A percentile compares a stretch with the other conserved stretches of the same genome.
Evolutionary conservation across 208 protist species (phyloP).

Genomic region (Acanthamoeba castellanii): DNA sequence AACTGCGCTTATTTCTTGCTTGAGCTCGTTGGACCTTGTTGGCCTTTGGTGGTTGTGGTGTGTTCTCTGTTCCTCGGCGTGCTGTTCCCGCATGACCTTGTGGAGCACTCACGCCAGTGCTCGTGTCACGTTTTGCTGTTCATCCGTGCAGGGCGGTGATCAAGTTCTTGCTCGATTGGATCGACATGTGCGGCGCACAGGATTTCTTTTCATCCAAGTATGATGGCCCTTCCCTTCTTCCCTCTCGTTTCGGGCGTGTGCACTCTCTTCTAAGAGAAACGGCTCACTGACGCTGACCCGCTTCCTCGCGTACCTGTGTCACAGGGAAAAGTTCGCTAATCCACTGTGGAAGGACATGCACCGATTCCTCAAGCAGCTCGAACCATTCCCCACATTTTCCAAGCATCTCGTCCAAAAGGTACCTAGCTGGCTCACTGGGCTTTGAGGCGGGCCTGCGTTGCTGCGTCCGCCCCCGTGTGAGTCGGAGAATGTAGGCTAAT

Average conservation of each 20-base stretch:
- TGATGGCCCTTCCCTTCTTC: background rate
- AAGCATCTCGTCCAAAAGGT: conserved; percentile 48
- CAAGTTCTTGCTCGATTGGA: conserved; percentile 57
- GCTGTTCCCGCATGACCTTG: too few species aligned
- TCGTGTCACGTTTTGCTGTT: background rate
- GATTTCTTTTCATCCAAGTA: conserved; percentile 68
- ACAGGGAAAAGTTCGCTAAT: conserved; percentile 59
- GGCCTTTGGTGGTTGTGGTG: too few species aligned
- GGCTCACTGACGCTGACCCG: too few species aligned
- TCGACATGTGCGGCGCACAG: conserved; percentile 22
- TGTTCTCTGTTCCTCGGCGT: too few species aligned
- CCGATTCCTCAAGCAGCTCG: conserved; percentile 33
- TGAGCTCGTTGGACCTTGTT: background rate
- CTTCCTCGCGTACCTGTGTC: background rate
- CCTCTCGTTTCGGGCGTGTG: background rate
- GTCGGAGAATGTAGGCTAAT: too few species aligned
- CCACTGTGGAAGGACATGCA: conserved; percentile 64
- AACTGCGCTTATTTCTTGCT: background rate
- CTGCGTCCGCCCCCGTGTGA: background rate
- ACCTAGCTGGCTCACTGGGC: too few species aligned
- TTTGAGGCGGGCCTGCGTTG: too few species aligned
- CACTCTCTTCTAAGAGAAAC: background rate
- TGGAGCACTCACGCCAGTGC: too few species aligned
- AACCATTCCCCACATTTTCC: conserved; percentile 15
- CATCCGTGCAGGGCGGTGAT: conserved; percentile 18